Evolutionary conservation across 192 early-diverging fungal species (phyloP).

Genomic region (Dissophora ornata): DNA sequence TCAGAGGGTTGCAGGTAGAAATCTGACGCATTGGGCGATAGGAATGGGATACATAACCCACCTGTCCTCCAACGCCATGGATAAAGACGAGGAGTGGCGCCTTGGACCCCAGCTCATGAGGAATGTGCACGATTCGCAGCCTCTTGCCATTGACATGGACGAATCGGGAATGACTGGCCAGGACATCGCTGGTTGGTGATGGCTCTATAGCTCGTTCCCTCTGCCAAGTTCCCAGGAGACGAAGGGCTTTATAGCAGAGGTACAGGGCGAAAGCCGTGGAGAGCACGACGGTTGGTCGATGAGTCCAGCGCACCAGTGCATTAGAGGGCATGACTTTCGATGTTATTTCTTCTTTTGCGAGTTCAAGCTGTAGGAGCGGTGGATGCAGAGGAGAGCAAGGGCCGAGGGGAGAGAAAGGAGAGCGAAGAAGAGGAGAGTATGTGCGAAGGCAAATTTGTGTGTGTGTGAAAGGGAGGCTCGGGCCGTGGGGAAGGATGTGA

Average conservation of each 20-base stretch:
- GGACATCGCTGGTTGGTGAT: slow-evolving; percentile 31
- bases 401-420: no score
- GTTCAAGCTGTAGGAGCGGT: no score
- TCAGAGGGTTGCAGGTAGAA: background rate
- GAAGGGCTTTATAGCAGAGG: slow-evolving; percentile 28
- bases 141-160: slow-evolving; percentile 60
- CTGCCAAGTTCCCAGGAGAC: slow-evolving; percentile 2
- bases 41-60: slow-evolving; percentile 11
- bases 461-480: no score
- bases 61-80: slow-evolving; percentile 70
- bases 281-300: slow-evolving; percentile 12
- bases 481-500: no score
- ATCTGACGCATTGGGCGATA: no score
- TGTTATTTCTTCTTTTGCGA: no score
- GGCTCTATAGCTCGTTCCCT: slow-evolving; percentile 7
- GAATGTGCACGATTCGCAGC: slow-evolving; percentile 65
- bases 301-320: no score
- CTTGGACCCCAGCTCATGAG: slow-evolving; percentile 62
- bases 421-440: no score
- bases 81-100: slow-evolving; percentile 68
- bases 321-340: no score
- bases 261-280: slow-evolving; percentile 35
- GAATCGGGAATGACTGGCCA: slow-evolving; percentile 57
- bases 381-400: no score
- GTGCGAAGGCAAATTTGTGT: no score